Base-by-base conservation (phyloP, 805 yeast species). In the Suhomyces emberorum region DNA sequence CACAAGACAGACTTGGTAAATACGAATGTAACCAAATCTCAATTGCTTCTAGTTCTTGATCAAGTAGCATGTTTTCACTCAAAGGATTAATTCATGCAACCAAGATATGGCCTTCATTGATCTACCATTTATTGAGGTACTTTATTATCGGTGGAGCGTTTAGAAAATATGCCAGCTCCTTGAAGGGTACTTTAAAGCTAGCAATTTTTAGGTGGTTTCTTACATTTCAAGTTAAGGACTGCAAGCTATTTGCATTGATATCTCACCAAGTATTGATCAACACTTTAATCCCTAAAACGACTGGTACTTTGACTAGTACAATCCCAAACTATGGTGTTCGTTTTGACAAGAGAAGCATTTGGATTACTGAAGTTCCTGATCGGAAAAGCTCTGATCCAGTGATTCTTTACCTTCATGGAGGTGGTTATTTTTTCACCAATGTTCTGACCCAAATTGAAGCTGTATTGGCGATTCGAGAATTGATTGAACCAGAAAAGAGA, bases 341-440 rank as follows among this genome's bases (percentile, higher is more conserved):
- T 16, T 62, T 46, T 38, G 64, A 60, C 39, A 42, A 44, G 9
- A 51, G 59, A 35, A 51, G 63, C 15, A 42, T 48, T 28, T 68
- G 72, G 72, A 40, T 66, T 10, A 61, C 48, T 4, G 57, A 56
- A 35, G 55, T 54, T 34, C 54, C 54, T 7, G 47, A 48, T 26
- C 46, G 52, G 28, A 47, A 46, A 4, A 37, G 50, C 2, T 37
- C 37, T 2, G 66, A 58, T 35, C 65, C 66, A 15, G 48, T 63
- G 20, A 35, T 68, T 8, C 41, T 68, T 14, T 68, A 51, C 30
- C 42, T 52, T 7, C 73, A 68, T 41, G 72, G 73, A n/a, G 73
- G 73, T 3, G 69, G 70, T 5, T 66, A 52, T 43, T 60, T 52
- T 32, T 42, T 63, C 28, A 61, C 61, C 28, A 52, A 63, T 7